Evolutionary conservation across 345 rosid species (phyloP).

Genomic region (Capsella bursapastoris): DNA sequence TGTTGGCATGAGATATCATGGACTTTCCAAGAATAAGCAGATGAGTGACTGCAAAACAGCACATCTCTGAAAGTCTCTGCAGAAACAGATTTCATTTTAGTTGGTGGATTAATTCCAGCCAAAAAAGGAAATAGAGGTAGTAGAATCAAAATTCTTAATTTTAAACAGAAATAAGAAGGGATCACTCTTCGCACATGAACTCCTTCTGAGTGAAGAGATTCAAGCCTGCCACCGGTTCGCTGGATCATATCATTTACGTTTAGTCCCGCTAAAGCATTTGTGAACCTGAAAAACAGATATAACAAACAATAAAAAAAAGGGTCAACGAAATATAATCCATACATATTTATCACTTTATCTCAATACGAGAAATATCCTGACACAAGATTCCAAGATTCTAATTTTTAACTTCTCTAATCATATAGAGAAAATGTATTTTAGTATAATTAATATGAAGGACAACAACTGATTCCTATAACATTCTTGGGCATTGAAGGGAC

Average conservation of each 20-base stretch:
- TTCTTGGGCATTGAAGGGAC: neutral
- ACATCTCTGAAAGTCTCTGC: conserved; percentile 97
- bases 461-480: conserved; percentile 4
- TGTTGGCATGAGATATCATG: conserved; percentile 67
- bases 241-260: conserved; percentile 72
- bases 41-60: conserved; percentile 84
- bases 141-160: conserved; percentile 3
- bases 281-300: conserved; percentile 64
- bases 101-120: neutral
- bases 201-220: conserved; percentile 95
- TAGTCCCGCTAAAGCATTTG: conserved; percentile 70
- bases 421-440: conserved; percentile 1
- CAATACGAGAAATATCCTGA: neutral
- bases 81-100: conserved; percentile 38
- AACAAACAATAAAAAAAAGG: neutral
- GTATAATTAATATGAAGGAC: conserved; percentile 6
- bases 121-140: neutral
- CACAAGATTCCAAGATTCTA: conserved; percentile 9
- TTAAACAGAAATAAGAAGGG: conserved; percentile 17
- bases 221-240: conserved; percentile 84
- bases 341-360: neutral
- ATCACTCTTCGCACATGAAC: conserved; percentile 73
- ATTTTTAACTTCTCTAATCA: conserved; percentile 3
- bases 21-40: conserved; percentile 83
- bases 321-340: neutral